Evolutionary conservation across 495 filamentous ascomycete genomes (phyloP).

Genomic region (Lentithecium fluviatile): DNA sequence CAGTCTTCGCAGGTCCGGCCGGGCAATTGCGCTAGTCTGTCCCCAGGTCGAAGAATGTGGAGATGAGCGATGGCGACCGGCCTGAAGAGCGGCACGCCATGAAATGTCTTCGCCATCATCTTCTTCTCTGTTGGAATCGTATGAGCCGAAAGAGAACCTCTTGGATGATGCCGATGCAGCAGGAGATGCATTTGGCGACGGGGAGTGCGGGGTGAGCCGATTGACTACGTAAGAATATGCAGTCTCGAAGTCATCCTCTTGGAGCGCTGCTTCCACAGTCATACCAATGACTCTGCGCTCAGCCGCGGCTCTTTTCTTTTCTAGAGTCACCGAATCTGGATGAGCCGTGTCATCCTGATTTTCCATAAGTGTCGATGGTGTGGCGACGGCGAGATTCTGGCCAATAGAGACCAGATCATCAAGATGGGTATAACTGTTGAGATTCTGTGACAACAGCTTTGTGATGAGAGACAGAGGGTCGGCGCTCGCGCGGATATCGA

Average conservation of each 20-base stretch:
- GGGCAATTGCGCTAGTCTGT: constrained; percentile 48
- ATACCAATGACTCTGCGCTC: constrained; percentile 77
- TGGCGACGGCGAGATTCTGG: constrained; percentile 59
- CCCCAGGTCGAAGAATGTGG: constrained; percentile 42
- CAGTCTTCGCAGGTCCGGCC: constrained; percentile 58
- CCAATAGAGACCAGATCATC: constrained; percentile 82
- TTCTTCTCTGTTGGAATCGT: constrained; percentile 5
- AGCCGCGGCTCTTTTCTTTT: constrained; percentile 41
- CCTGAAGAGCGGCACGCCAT: constrained; percentile 89
- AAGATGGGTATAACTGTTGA: constrained; percentile 78
- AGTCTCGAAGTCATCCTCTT: constrained; percentile 90
- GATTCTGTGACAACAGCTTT: constrained; percentile 86
- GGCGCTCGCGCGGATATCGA: constrained; percentile 78
- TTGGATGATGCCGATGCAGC: constrained; percentile 10
- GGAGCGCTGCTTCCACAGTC: constrained; percentile 83
- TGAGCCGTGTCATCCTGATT: constrained; percentile 56
- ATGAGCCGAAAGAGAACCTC: constrained; percentile 11
- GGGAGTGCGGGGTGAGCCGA: constrained; percentile 43
- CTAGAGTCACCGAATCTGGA: constrained; percentile 4
- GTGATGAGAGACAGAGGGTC: constrained; percentile 82
- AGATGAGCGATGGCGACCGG: constrained; percentile 70
- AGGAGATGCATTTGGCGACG: constrained; percentile 7
- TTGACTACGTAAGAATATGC: constrained; percentile 94
- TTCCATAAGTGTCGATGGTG: constrained; percentile 22
- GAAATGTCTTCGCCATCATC: constrained; percentile 68